Conservation (phyloP, 2,329 filamentous ascomycete genomes). For the Colletotrichum chlorophyti region DNA sequence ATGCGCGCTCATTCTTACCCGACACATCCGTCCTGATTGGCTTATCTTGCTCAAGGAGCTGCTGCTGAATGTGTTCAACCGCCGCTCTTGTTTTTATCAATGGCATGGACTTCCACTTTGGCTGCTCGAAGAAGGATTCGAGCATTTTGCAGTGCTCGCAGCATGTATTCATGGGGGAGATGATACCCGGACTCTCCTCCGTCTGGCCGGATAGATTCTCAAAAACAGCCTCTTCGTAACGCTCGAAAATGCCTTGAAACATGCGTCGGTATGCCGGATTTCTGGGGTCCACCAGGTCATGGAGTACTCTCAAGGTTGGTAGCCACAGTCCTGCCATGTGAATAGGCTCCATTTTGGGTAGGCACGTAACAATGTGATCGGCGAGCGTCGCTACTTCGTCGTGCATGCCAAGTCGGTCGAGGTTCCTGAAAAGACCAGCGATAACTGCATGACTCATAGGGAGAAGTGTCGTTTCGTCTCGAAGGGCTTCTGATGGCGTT, state of each 20-base stretch:
- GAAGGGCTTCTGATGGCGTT: not conserved
- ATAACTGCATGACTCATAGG: conserved; percentile 1
- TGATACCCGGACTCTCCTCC: not conserved
- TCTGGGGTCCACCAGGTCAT: conserved; percentile 10
- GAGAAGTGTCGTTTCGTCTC: not conserved
- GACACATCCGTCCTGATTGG: conserved; percentile 7
- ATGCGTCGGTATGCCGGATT: conserved; percentile 4
- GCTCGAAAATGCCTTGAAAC: conserved; percentile 9
- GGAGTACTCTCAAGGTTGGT: conserved; percentile 8
- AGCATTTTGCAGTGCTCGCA: conserved; percentile 15
- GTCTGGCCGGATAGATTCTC: conserved; percentile 8
- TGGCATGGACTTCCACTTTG: conserved; percentile 16
- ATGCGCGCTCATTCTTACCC: conserved; percentile 5
- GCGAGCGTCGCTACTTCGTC: not conserved
- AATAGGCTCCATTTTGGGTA: conserved; percentile 13
- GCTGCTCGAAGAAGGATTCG: conserved; percentile 15
- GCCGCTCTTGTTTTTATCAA: conserved; percentile 6
- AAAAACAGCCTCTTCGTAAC: conserved; percentile 10
- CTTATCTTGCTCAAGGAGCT: conserved; percentile 14
- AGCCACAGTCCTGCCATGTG: conserved; percentile 19
- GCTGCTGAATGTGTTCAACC: conserved; percentile 4
- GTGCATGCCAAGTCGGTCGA: conserved; percentile 14
- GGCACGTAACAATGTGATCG: not conserved
- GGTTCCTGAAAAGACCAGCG: conserved; percentile 16
- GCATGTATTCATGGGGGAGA: conserved; percentile 12